Conservation (phyloP, 2,329 filamentous ascomycete genomes). For the Botryotinia globosa region DNA sequence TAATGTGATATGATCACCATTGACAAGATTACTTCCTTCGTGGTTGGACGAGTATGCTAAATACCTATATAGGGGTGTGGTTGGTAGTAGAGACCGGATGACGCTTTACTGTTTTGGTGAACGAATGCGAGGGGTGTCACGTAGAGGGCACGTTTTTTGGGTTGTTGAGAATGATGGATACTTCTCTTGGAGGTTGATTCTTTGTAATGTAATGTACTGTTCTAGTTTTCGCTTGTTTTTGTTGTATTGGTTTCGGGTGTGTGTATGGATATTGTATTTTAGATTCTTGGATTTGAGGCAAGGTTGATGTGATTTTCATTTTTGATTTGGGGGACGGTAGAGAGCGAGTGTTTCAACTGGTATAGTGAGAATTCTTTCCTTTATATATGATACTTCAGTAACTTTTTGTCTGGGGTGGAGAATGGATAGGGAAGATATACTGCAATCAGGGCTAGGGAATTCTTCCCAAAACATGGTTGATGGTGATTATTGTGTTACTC, state of each 20-base stretch:
- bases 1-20: too few relatives aligned
- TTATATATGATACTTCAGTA: not conserved
- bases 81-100: not conserved
- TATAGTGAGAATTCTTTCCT: not conserved
- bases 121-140: not conserved
- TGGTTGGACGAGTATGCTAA: too few relatives aligned
- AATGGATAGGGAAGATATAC: not conserved
- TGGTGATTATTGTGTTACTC: not conserved
- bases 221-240: fast-evolving
- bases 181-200: not conserved
- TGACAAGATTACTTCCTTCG: not conserved
- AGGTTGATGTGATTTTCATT: not conserved
- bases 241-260: fast-evolving
- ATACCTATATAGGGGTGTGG: not conserved
- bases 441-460: not conserved
- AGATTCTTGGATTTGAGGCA: not conserved
- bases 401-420: not conserved
- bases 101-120: not conserved
- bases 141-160: not conserved
- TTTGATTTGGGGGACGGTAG: not conserved
- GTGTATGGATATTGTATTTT: not conserved
- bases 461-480: not conserved
- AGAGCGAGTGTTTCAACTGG: not conserved
- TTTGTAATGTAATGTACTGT: not conserved
- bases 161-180: not conserved